Evolutionary conservation across 371 early-diverging fungal genomes (phyloP).

Genomic region (Parasitella parasitica): DNA sequence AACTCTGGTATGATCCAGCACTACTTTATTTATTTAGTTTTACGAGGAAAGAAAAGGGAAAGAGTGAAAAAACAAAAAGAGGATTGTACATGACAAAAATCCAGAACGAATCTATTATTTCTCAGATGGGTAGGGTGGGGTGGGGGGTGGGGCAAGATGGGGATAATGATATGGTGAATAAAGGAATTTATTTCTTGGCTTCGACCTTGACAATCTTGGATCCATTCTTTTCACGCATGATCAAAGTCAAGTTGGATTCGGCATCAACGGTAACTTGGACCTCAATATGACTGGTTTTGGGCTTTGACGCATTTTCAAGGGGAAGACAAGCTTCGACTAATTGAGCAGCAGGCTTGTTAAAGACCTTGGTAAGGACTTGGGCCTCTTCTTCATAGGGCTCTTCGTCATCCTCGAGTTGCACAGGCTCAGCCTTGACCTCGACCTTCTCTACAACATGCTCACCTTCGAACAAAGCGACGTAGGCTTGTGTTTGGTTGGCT

Average conservation of each 20-base stretch:
- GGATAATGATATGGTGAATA: background rate
- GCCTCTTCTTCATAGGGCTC: conserved; percentile 52
- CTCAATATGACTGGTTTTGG: conserved; percentile 57
- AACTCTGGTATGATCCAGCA: background rate
- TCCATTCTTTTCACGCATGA: conserved; percentile 63
- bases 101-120: background rate
- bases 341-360: conserved; percentile 55
- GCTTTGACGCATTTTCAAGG: conserved; percentile 50
- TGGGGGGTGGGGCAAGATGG: background rate
- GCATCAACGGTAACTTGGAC: conserved; percentile 60
- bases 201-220: conserved; percentile 53
- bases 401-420: conserved; percentile 55
- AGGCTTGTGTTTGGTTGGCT: conserved; percentile 74
- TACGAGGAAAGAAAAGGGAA: no score
- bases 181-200: conserved; percentile 32
- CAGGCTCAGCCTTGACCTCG: conserved; percentile 55
- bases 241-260: conserved; percentile 48
- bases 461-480: conserved; percentile 84
- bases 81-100: background rate
- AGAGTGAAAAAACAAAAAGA: background rate
- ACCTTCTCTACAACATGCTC: conserved; percentile 61
- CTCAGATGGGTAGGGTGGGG: background rate
- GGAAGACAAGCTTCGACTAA: conserved; percentile 59
- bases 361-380: conserved; percentile 50
- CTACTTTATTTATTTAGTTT: background rate